These are phyloP conservation scores for Hygrophoropsis aurantiaca DNA, from an alignment of 768 basidiomycete species.

Conservation along the genomic window DNA sequence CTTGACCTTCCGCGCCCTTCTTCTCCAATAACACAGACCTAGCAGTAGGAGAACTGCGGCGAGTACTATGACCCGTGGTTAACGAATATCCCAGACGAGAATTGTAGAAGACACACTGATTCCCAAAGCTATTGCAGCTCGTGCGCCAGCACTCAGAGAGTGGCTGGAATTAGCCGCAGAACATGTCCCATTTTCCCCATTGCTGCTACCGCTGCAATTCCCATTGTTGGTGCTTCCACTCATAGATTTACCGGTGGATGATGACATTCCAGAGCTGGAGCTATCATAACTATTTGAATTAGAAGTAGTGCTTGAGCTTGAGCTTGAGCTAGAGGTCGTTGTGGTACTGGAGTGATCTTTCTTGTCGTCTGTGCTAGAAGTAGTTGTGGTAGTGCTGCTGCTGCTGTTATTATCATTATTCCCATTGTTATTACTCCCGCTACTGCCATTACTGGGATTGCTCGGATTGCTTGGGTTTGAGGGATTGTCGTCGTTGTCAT, in stretches of 20 bases:
- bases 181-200: not conserved
- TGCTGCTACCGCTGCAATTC: slow-evolving; percentile 2
- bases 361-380: not conserved
- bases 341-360: not conserved
- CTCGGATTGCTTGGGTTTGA: not conserved
- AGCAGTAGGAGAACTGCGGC: slow-evolving; percentile 5
- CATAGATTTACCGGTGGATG: not conserved
- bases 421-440: not conserved
- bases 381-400: not conserved
- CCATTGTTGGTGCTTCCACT: slow-evolving; percentile 1
- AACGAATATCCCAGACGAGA: not conserved
- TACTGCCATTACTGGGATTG: not conserved
- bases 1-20: slow-evolving; percentile 4
- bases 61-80: not conserved
- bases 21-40: slow-evolving; percentile 2
- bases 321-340: slow-evolving; percentile 1
- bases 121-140: slow-evolving; percentile 26
- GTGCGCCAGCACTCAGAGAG: slow-evolving; percentile 12
- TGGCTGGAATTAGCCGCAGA: not conserved
- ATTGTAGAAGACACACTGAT: slow-evolving; percentile 16
- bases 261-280: not conserved
- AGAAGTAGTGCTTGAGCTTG: slow-evolving; percentile 1
- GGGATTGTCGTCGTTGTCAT: slow-evolving; percentile 4
- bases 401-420: not conserved
- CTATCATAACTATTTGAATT: slow-evolving; percentile 1